phyloP scores from a whole-genome alignment of 768 basidiomycete species.

The Tricholoma furcatifolium region DNA sequence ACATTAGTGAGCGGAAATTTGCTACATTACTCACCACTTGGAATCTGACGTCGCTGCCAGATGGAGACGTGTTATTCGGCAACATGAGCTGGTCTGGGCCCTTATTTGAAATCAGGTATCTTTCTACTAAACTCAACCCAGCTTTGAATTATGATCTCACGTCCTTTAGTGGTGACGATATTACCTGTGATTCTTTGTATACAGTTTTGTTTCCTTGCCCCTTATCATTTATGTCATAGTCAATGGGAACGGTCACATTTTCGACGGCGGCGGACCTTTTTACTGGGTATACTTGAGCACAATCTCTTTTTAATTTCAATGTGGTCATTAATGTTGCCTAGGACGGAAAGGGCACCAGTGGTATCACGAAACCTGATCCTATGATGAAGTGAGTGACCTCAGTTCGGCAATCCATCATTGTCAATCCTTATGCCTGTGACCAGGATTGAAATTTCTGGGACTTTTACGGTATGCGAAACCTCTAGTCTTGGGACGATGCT shows the following conservation, averaged over 20 bases:
- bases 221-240: constrained; percentile 22
- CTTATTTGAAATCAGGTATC: constrained; percentile 49
- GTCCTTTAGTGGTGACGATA: constrained; percentile 38
- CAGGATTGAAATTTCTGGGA: constrained; percentile 39
- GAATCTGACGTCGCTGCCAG: constrained; percentile 26
- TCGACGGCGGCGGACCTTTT: constrained; percentile 43
- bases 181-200: constrained; percentile 40
- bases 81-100: constrained; percentile 52
- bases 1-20: constrained; percentile 43
- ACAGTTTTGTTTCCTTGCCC: not conserved
- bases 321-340: constrained; percentile 12
- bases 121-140: not conserved
- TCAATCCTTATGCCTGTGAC: not conserved
- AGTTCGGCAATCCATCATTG: not conserved
- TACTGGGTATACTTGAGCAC: constrained; percentile 33
- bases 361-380: constrained; percentile 38
- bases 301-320: not conserved
- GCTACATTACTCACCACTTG: not conserved
- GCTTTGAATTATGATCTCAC: not conserved
- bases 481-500: not conserved
- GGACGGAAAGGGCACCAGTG: constrained; percentile 41
- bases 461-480: constrained; percentile 25
- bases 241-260: constrained; percentile 40
- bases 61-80: constrained; percentile 58
- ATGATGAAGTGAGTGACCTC: constrained; percentile 39